Base-by-base conservation (phyloP, 2,329 filamentous ascomycete genomes). In the Colletotrichum tofieldiae region DNA sequence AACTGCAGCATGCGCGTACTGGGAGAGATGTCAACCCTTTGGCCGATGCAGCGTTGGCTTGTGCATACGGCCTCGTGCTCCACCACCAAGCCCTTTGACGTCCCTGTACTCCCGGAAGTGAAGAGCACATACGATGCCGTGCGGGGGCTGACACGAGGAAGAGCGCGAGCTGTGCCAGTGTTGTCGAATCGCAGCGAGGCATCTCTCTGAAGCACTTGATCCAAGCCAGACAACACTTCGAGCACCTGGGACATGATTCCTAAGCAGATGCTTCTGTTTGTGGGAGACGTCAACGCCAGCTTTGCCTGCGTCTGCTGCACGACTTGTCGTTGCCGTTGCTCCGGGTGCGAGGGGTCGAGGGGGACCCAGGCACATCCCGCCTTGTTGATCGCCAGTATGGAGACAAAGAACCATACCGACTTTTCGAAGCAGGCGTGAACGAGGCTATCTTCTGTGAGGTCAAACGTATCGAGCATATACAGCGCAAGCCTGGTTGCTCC, bases 1-100 rank as follows among this genome's bases (percentile, higher is more conserved):
- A 87, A 87, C 71, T 89, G 86, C 18, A 75, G 55, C 20, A 75
- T 61, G 12, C 70, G 66, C 1, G 52, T 29, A 6, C 5, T 18
- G 16, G 56, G 37, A 7, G 35, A 37, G 8, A 39, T 47, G 29
- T 45, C 45, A 5, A 47, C 20, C 12, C 23, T 26, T 23, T 37
- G 43, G 49, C 60, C 32, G 18, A 52, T 51, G 20, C 20, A 72
- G 18, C 37, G 59, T 7, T 56, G 67, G 23, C 77, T 77, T 0
- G 77, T 77, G 58, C 74, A 73, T 43, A 78, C 73, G 9, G 74
- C 60, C 41, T 41, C 63, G 14, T 71, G 67, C 62, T 66, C 62
- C 8, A 52, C 32, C 3, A 71, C 23, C 12, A 71, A 56, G 26
- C 68, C 72, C 45, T 74, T 74, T 12, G 75, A 64, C 76, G 81